Conservation (phyloP, 73 alveolate species). For the Loxodes magnus region DNA sequence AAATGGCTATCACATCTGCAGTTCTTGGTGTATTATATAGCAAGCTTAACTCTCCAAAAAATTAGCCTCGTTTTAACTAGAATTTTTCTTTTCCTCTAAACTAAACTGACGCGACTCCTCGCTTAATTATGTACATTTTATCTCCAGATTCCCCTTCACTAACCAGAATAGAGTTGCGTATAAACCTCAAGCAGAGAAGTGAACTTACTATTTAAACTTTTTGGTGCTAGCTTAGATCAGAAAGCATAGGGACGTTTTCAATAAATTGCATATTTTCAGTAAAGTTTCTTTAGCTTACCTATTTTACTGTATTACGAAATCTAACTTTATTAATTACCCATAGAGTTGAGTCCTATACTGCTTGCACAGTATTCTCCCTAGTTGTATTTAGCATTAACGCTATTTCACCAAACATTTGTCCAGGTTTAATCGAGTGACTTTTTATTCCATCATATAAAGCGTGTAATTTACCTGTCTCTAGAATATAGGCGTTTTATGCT, state of each 20-base stretch:
- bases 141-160: slow-evolving; percentile 55
- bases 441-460: too few relatives aligned
- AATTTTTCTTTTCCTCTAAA: slow-evolving; percentile 41
- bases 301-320: slow-evolving; percentile 6
- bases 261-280: slow-evolving; percentile 13
- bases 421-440: too few relatives aligned
- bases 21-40: slow-evolving; percentile 90
- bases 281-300: background rate
- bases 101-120: slow-evolving; percentile 27
- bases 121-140: slow-evolving; percentile 24
- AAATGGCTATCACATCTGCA: slow-evolving; percentile 73
- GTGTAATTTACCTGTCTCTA: too few relatives aligned
- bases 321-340: slow-evolving; percentile 2
- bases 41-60: slow-evolving; percentile 94
- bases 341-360: background rate
- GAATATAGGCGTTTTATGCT: too few relatives aligned
- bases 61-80: slow-evolving; percentile 55
- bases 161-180: slow-evolving; percentile 22
- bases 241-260: slow-evolving; percentile 1
- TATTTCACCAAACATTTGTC: slow-evolving; percentile 9
- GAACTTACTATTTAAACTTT: slow-evolving; percentile 14
- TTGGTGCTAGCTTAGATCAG: slow-evolving; percentile 7
- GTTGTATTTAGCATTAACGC: slow-evolving; percentile 8
- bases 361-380: background rate
- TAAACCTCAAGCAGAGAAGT: slow-evolving; percentile 13